A percentile compares a stretch with the other conserved stretches of the same genome.
Conservation (phyloP, 139 green algal species). For the Chlamydomonas incerta region DNA sequence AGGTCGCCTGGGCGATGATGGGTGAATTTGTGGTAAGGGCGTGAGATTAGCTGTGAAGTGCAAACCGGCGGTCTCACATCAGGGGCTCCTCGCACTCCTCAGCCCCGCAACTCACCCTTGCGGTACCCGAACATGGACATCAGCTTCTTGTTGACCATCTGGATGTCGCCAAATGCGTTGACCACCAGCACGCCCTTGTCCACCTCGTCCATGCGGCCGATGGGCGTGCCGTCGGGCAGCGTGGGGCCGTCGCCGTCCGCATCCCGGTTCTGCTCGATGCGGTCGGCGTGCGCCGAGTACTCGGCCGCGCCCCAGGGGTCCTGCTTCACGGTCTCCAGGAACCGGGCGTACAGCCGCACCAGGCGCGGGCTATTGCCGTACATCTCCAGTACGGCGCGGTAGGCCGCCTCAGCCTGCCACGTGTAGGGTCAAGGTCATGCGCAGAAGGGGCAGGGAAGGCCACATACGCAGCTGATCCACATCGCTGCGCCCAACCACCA, state of each 20-base stretch:
- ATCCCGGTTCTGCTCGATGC: constrained; percentile 19
- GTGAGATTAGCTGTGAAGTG: no score
- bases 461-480: background rate
- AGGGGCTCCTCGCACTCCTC: no score
- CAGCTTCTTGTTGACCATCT: background rate
- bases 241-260: constrained; percentile 10
- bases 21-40: no score
- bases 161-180: background rate
- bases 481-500: no score
- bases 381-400: constrained; percentile 33
- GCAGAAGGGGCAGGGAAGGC: no score
- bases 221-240: constrained; percentile 18
- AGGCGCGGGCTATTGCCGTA: constrained; percentile 52
- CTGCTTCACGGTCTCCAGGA: constrained; percentile 55
- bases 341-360: constrained; percentile 56
- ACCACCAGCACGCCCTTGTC: background rate
- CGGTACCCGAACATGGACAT: constrained; percentile 26
- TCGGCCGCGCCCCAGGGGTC: constrained; percentile 49
- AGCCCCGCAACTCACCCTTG: background rate
- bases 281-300: constrained; percentile 20
- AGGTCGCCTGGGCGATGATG: no score
- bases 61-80: background rate
- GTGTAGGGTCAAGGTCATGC: no score
- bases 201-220: constrained; percentile 26
- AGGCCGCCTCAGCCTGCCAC: constrained; percentile 23